Evolutionary conservation across 371 early-diverging fungal genomes (phyloP).

Genomic region (Nosema muscidifuracis): DNA sequence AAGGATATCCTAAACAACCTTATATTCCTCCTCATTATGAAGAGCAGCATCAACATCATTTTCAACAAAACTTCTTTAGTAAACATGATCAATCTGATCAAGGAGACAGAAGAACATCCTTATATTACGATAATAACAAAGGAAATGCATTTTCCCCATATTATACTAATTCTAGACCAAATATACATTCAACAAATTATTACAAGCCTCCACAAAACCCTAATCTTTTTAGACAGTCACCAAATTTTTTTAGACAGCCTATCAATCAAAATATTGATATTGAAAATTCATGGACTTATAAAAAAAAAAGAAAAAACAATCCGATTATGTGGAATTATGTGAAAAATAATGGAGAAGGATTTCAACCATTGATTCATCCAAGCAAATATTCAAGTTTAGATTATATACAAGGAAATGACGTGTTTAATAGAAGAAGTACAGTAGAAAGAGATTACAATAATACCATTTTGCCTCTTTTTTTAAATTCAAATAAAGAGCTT

Average conservation of each 20-base stretch:
- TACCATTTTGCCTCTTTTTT: constrained; percentile 54
- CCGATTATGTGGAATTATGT: constrained; percentile 54
- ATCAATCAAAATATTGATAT: too few species aligned
- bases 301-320: constrained; percentile 57
- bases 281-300: constrained; percentile 53
- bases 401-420: constrained; percentile 28
- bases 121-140: too few species aligned
- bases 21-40: too few species aligned
- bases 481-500: constrained; percentile 49
- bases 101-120: too few species aligned
- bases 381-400: constrained; percentile 41
- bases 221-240: background rate
- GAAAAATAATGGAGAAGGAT: constrained; percentile 12
- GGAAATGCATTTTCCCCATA: too few species aligned
- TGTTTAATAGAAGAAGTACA: constrained; percentile 49
- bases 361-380: constrained; percentile 42
- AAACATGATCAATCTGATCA: too few species aligned
- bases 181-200: background rate
- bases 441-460: constrained; percentile 54
- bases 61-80: too few species aligned
- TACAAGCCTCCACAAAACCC: background rate
- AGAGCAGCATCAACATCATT: too few species aligned
- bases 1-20: too few species aligned
- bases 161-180: constrained; percentile 1
- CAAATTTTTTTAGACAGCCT: too few species aligned